Evolutionary conservation across 2,329 filamentous ascomycete genomes (phyloP).

Genomic region (Onygenales sp.): DNA sequence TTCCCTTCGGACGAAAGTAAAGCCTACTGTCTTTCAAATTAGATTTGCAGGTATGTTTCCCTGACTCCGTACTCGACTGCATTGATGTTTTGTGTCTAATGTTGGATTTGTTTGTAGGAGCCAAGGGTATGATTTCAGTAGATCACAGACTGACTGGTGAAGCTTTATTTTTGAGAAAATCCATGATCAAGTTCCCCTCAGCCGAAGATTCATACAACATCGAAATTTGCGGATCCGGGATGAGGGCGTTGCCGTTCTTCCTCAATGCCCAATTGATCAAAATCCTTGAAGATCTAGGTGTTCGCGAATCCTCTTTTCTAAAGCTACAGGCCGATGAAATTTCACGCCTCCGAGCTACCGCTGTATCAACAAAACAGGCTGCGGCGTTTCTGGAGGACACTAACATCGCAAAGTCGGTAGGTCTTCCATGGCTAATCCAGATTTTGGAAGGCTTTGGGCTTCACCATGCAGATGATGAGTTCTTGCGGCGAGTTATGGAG

Average conservation of each 20-base stretch:
- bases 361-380: slow-evolving; percentile 51
- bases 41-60: slow-evolving; percentile 48
- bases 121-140: slow-evolving; percentile 69
- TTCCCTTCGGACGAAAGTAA: slow-evolving; percentile 14
- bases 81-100: background rate
- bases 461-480: slow-evolving; percentile 57
- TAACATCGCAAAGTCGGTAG: slow-evolving; percentile 50
- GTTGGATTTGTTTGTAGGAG: slow-evolving; percentile 36
- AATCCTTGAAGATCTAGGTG: slow-evolving; percentile 70
- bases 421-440: slow-evolving; percentile 53
- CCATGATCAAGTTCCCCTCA: slow-evolving; percentile 80
- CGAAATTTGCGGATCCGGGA: slow-evolving; percentile 40
- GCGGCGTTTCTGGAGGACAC: slow-evolving; percentile 56
- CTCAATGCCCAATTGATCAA: slow-evolving; percentile 78
- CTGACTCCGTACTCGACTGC: background rate
- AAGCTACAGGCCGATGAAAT: slow-evolving; percentile 56
- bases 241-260: slow-evolving; percentile 57
- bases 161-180: slow-evolving; percentile 54
- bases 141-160: slow-evolving; percentile 52
- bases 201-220: slow-evolving; percentile 15
- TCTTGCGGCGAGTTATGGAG: slow-evolving; percentile 63
- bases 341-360: slow-evolving; percentile 49
- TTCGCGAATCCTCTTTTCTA: slow-evolving; percentile 51
- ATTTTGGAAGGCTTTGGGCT: slow-evolving; percentile 48
- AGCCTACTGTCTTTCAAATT: slow-evolving; percentile 52